Evolutionary conservation across 306 rosid genomes (phyloP), one percentile per base, ranked within the genome.

Genomic region (Vigna nakashimae): DNA sequence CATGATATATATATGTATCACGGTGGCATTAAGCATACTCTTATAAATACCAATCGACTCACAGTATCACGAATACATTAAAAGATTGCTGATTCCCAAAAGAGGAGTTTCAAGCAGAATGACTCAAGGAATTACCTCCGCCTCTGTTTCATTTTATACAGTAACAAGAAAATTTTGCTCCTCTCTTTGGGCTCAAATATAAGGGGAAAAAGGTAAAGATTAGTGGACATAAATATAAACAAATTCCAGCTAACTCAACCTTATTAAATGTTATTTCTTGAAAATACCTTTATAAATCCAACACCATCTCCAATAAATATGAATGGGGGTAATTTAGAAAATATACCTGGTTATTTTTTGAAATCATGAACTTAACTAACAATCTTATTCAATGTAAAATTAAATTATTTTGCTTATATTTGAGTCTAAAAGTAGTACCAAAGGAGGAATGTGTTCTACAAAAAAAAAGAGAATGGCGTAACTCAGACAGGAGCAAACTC

Each of bases 401-500:
- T 42, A 42, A 2, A 2, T 42, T 7, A 42, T 42, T 42, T 42
- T 42, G 13, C 46, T 42, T 42, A 42, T 42, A 9, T 9, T 42
- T 42, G 46, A 42, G 13, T 1, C 46, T 2, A 42, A 42, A 9
- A 9, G 46, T 9, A 9, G 46, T 42, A 65, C 26, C 7, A 56
- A 68, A 46, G 17, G 65, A 36, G 34, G 34, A 50, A 56, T 45
- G 32, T n/a, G 71, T 59, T 50, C 1, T 15, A 40, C 64, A 32
- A 86, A 50, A 57, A 24, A 73, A 36, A 6, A 20, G 55, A 57
- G 42, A 49, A 79, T 30, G 67, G 38, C 43, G 2, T 58, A 1
- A 12, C 38, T 58, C 49, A 70, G 16, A 20, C 46, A 18, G 53
- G 71, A 79, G 20, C 67, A 69, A 53, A 69, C 32, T 40, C 57